Evolutionary conservation across 192 early-diverging fungal genomes (phyloP), one percentile per base, ranked within the genome.

Genomic region (Linnemannia hyalina): DNA sequence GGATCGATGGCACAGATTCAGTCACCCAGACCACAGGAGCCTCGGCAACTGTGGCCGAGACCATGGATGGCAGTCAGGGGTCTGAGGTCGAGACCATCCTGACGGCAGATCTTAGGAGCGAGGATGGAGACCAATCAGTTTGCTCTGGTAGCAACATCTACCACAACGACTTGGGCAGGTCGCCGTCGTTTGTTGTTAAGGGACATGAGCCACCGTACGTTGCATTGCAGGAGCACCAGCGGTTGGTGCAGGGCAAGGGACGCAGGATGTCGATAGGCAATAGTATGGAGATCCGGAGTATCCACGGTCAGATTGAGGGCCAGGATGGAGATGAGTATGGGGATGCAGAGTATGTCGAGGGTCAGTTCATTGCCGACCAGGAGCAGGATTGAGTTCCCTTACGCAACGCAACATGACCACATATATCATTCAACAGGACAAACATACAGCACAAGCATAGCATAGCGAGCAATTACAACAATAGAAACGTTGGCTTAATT

Each of bases 281-380:
- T 38, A 71, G 70, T 71, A 42, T 71, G 70, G 70, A 71, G 22
- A 42, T 40, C 4, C 38, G 41, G 22, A 71, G 70, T 26, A 20
- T 71, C 40, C 60, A 40, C 15, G 70, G 36, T 26, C 41, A 71
- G 36, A 42, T 42, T 35, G 70, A 40, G 70, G 70, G 41, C 23
- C 23, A 26, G n/a, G 70, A 47, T 20, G 79, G 10, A 0, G 23
- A 74, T 22, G 60, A 73, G 35, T 72, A 63, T n/a, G 72, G 72
- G 9, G 71, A 80, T 46, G 29, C 79, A 2, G 79, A 74, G 44
- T 80, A 74, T 74, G 32, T 80, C 32, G 71, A 80, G 26, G 79
- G 79, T 2, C 60, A 68, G 47, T 80, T 80, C 38, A 68, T 80
- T 32, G 73, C 41, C 6, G 71, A 80, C 22, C 70, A 52, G 32